Evolutionary conservation across 768 basidiomycete species (phyloP).

Genomic region (Russula earlei): DNA sequence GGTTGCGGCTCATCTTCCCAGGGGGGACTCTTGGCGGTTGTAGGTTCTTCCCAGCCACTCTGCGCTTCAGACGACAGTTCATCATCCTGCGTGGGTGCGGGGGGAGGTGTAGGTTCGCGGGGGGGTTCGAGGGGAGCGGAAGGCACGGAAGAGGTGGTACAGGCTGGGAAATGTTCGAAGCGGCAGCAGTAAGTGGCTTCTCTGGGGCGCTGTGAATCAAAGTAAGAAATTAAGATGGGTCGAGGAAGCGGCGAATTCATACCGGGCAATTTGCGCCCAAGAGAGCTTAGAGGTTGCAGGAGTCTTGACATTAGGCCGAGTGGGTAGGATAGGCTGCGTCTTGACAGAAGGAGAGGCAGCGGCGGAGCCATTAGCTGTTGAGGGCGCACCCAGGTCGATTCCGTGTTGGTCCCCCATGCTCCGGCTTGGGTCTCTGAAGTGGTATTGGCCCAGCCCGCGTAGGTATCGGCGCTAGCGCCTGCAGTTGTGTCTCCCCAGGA

Average conservation of each 20-base stretch:
- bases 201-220: conserved; percentile 46
- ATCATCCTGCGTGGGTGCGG: conserved; percentile 23
- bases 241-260: conserved; percentile 21
- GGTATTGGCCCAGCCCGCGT: conserved; percentile 21
- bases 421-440: conserved; percentile 23
- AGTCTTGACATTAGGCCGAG: conserved; percentile 35
- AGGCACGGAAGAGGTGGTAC: conserved; percentile 23
- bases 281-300: conserved; percentile 72
- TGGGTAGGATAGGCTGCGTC: conserved; percentile 20
- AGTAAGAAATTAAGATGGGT: neutral
- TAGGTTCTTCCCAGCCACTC: conserved; percentile 62
- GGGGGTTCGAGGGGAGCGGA: conserved; percentile 16
- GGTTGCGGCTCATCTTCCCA: conserved; percentile 63
- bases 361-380: conserved; percentile 24
- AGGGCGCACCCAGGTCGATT: conserved; percentile 25
- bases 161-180: conserved; percentile 22
- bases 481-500: conserved; percentile 22
- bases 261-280: conserved; percentile 83
- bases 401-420: conserved; percentile 24
- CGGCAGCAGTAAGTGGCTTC: conserved; percentile 43
- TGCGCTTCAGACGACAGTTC: conserved; percentile 26
- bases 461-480: conserved; percentile 23
- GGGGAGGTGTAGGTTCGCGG: conserved; percentile 21
- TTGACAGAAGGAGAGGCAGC: conserved; percentile 28
- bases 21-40: conserved; percentile 52